phyloP scores from a whole-genome alignment of 2,329 filamentous ascomycete genomes.

The Penicillium sp. region DNA sequence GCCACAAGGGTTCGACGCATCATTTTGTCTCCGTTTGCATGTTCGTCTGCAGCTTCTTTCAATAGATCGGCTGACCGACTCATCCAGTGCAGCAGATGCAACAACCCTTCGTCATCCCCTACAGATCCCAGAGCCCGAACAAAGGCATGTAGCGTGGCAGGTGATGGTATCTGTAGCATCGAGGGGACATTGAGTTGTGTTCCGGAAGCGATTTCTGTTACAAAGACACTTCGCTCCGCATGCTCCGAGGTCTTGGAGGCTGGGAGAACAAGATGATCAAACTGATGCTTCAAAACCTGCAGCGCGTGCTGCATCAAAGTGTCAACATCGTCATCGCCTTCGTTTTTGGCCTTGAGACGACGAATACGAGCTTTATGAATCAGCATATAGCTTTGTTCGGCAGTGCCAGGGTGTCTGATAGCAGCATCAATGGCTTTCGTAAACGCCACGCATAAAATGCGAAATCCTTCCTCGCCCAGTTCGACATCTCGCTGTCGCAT shows the following conservation, averaged over 20 bases:
- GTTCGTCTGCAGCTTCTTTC: constrained; percentile 29
- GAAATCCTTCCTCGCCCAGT: constrained; percentile 28
- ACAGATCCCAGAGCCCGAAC: constrained; percentile 35
- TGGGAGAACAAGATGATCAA: constrained; percentile 30
- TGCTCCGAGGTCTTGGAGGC: constrained; percentile 18
- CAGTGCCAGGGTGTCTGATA: constrained; percentile 21
- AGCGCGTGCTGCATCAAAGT: constrained; percentile 28
- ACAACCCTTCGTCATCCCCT: constrained; percentile 34
- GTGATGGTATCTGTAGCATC: constrained; percentile 31
- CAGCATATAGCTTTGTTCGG: constrained; percentile 22
- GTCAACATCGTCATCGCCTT: constrained; percentile 17
- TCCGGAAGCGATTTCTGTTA: constrained; percentile 6
- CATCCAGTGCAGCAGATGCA: constrained; percentile 39
- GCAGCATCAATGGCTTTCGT: constrained; percentile 29
- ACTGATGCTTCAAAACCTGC: constrained; percentile 28
- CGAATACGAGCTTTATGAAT: constrained; percentile 14
- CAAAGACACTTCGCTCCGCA: constrained; percentile 16
- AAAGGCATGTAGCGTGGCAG: constrained; percentile 36
- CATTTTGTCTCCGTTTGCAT: constrained; percentile 30
- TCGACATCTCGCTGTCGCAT: constrained; percentile 29
- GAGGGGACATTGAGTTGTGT: constrained; percentile 21
- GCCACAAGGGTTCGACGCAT: constrained; percentile 36
- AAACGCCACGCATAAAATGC: constrained; percentile 31
- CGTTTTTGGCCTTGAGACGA: neutral
- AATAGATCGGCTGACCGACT: constrained; percentile 26